A percentile compares a stretch with the other conserved stretches of the same genome.
Conservation (phyloP, 2,329 filamentous ascomycete genomes). For the Verruconis gallopava region DNA sequence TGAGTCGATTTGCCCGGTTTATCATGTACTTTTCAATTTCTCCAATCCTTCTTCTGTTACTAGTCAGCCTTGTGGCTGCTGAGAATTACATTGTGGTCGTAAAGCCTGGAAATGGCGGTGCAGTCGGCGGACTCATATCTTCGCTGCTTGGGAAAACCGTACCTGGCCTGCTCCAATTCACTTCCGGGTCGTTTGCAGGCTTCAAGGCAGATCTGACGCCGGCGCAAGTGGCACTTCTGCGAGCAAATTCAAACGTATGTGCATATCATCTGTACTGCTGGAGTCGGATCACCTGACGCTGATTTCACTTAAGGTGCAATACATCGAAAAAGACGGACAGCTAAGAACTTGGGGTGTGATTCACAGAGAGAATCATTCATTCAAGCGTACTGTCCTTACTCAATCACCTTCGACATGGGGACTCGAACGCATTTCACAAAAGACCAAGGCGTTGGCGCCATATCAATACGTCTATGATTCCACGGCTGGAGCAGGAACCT, state of each 20-base stretch:
- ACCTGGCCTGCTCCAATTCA: background rate
- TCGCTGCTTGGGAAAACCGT: background rate
- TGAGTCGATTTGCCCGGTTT: background rate
- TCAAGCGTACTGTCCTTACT: slow-evolving; percentile 13
- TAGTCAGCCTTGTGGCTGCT: background rate
- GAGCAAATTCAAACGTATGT: background rate
- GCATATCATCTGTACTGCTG: too few relatives aligned
- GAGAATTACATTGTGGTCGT: slow-evolving; percentile 1
- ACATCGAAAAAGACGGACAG: slow-evolving; percentile 6
- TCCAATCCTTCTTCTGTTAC: background rate
- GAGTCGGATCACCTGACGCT: background rate
- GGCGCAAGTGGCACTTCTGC: background rate
- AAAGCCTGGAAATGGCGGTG: background rate
- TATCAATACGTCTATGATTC: slow-evolving; percentile 27
- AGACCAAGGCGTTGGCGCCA: slow-evolving; percentile 18
- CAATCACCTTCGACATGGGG: slow-evolving; percentile 29
- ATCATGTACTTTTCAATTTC: background rate
- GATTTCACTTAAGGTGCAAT: slow-evolving; percentile 1
- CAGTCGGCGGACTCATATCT: background rate
- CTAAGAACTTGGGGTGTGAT: slow-evolving; percentile 3
- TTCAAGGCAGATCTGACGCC: background rate
- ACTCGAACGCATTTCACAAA: slow-evolving; percentile 28
- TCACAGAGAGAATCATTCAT: background rate
- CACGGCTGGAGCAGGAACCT: slow-evolving; percentile 27
- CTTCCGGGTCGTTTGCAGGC: background rate